Percentiles rank a stretch among this genome's conserved stretches.
These are phyloP conservation scores for Suhomyces vadensis DNA, from an alignment of 805 yeast species.

Conservation along the genomic window DNA sequence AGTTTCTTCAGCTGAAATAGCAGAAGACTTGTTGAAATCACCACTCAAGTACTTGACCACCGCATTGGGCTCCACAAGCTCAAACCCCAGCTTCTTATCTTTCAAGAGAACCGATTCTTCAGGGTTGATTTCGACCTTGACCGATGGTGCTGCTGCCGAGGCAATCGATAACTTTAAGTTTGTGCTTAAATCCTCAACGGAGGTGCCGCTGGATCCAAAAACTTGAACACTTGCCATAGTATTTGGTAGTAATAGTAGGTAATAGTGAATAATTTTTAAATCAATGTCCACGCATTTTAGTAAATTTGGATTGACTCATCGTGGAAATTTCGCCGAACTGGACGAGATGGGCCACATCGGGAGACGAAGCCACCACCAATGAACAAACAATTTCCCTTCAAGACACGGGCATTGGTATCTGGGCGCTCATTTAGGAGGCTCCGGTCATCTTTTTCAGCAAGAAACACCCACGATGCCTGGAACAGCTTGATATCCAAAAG, in stretches of 20 bases:
- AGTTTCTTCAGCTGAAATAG: conserved; percentile 47
- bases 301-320: conserved; percentile 6
- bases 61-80: conserved; percentile 65
- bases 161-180: conserved; percentile 29
- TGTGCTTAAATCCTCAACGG: conserved; percentile 20
- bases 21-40: conserved; percentile 42
- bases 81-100: conserved; percentile 41
- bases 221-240: conserved; percentile 7
- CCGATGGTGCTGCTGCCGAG: conserved; percentile 15
- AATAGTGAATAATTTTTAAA: not conserved
- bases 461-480: not conserved
- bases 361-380: no score
- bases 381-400: no score
- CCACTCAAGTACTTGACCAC: conserved; percentile 62
- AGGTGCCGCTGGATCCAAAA: conserved; percentile 14
- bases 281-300: not conserved
- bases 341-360: no score
- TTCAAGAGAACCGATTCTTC: conserved; percentile 27
- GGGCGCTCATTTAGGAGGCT: not conserved
- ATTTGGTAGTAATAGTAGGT: not conserved
- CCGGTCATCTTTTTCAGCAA: not conserved
- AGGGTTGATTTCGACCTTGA: conserved; percentile 22
- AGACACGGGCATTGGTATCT: no score
- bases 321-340: not conserved
- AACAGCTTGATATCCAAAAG: conserved; percentile 1